These are phyloP conservation scores for Hyphopichia khmerensis DNA, from an alignment of 1,139 yeast genomes.

Conservation along the genomic window DNA sequence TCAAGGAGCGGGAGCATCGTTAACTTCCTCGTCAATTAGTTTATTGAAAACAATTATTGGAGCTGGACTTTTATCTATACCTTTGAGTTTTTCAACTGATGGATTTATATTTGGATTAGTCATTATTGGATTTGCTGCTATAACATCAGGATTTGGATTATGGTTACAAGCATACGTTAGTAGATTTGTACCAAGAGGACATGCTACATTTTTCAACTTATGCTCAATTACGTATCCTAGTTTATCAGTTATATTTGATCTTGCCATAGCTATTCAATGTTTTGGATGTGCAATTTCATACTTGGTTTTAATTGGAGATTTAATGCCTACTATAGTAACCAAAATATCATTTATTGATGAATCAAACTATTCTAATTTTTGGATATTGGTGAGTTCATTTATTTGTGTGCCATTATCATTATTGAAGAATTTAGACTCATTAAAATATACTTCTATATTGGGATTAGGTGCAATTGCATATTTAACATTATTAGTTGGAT, in stretches of 20 bases:
- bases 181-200: constrained; percentile 63
- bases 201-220: constrained; percentile 82
- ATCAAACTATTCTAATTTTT: constrained; percentile 27
- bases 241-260: constrained; percentile 78
- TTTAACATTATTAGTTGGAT: constrained; percentile 36
- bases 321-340: constrained; percentile 41
- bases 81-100: constrained; percentile 84
- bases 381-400: constrained; percentile 36
- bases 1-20: constrained; percentile 28
- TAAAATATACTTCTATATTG: constrained; percentile 43
- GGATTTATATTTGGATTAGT: constrained; percentile 70
- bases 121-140: constrained; percentile 69
- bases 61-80: constrained; percentile 92
- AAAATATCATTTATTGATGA: constrained; percentile 21
- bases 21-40: constrained; percentile 54
- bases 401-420: constrained; percentile 44
- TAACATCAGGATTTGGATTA: constrained; percentile 78
- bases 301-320: constrained; percentile 46
- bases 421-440: constrained; percentile 43
- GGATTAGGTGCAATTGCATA: constrained; percentile 43
- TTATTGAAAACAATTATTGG: constrained; percentile 76
- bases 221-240: constrained; percentile 84
- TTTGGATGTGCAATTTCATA: constrained; percentile 50
- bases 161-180: constrained; percentile 77
- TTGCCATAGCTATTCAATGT: constrained; percentile 86